phyloP scores from a whole-genome alignment of 176 grass and related monocot genomes.

The maize (Zea mays) region DNA sequence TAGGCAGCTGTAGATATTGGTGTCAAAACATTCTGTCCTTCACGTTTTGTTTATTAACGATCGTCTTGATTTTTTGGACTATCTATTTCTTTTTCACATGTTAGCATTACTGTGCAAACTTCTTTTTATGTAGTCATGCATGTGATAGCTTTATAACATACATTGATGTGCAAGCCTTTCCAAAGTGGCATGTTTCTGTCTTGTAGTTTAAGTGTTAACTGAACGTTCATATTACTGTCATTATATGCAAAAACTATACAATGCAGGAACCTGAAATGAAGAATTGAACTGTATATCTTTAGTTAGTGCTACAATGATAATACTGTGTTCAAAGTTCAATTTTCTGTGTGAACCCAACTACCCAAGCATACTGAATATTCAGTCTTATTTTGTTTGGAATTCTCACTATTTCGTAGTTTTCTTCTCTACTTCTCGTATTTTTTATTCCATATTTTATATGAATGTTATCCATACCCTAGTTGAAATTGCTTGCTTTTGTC shows the following conservation, averaged over 20 bases:
- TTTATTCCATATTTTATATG: not conserved
- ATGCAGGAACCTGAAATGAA: not conserved
- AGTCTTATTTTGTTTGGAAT: not conserved
- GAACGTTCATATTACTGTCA: not conserved
- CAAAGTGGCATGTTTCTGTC: not conserved
- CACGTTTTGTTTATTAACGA: not conserved
- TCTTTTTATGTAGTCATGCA: not conserved
- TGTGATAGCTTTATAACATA: not conserved
- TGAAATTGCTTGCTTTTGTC: not conserved
- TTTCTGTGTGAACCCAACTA: not conserved
- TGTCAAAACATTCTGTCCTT: not conserved
- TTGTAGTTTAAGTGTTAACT: not conserved
- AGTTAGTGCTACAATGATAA: not conserved
- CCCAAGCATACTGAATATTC: not conserved
- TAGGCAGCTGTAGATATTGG: not conserved
- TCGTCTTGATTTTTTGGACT: not conserved
- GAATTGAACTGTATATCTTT: not conserved
- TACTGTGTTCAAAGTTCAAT: not conserved
- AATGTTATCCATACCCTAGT: not conserved
- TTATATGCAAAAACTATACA: not conserved
- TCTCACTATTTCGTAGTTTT: not conserved
- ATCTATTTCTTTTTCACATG: not conserved
- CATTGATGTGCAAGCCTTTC: not conserved
- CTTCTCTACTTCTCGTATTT: not conserved
- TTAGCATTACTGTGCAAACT: not conserved